Evolutionary conservation across 345 rosid species (phyloP), one percentile per base, ranked within the genome.

Genomic region (Hevea brasiliensis): DNA sequence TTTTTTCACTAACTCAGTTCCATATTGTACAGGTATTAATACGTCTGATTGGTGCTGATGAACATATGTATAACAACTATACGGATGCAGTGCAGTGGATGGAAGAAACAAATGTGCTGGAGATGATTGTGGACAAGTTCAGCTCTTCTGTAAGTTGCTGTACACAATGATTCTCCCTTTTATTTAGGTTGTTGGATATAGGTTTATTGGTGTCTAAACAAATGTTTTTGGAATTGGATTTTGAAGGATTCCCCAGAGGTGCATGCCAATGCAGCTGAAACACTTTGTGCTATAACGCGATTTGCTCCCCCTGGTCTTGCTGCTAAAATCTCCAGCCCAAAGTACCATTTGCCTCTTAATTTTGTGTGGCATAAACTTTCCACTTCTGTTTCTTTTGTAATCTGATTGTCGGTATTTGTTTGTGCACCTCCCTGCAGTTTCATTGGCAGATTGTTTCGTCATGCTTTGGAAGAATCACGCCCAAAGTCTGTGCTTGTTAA

Each of bases 251-350:
- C 78, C 61, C 94, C 98, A 24, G 94, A 94, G 84, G 98, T 92
- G 75, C 98, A 94, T 87, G 89, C 94, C 70, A 94, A 94, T 81
- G 86, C 94, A 48, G 98, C 98, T 75, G 98, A 94, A 87, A 83
- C 90, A 14, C 89, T 92, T 21, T 94, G 97, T 84, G 85, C 96
- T 42, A 89, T 92, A 48, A 87, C 97, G 53, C 83, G 94, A 82
- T 88, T 82, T 75, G 94, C 96, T 67, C 96, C 94, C 65, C 89
- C 90, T n/a, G 87, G 89, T 71, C 91, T 94, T 81, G 89, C 93
- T 64, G 75, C 90, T 65, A 90, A 91, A 84, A 84, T 94, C 61
- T 87, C 92, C 57, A 87, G 89, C 80, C 92, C 98, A 57, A 83
- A 80, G 97, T 94, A 81, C 54, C 72, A 10, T 48, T 79, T 69